Conservation (phyloP, 306 rosid genomes). For the Luffa acutangula region DNA sequence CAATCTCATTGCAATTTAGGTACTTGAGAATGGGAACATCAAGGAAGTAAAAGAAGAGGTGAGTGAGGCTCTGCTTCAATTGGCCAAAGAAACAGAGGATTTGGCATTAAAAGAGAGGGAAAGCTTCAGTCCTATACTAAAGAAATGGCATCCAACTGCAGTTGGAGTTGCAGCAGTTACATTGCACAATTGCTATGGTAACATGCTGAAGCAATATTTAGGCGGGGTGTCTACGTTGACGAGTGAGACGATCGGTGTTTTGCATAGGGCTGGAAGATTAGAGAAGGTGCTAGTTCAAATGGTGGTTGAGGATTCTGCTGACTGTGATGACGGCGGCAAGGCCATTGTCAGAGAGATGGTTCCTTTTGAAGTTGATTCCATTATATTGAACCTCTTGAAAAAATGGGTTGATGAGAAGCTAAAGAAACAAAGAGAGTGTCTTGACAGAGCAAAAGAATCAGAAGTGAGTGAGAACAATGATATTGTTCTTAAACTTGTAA, state of each 20-base stretch:
- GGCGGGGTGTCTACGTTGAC: slow-evolving; percentile 38
- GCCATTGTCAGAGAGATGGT: slow-evolving; percentile 63
- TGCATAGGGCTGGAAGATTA: slow-evolving; percentile 66
- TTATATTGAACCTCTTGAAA: slow-evolving; percentile 51
- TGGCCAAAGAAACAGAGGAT: slow-evolving; percentile 76
- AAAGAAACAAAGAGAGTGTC: slow-evolving; percentile 35
- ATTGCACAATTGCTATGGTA: slow-evolving; percentile 69
- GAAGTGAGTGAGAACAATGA: slow-evolving; percentile 40
- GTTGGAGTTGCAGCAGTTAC: slow-evolving; percentile 67
- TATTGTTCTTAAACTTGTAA: not conserved
- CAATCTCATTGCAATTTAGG: slow-evolving; percentile 22
- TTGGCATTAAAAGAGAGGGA: slow-evolving; percentile 73
- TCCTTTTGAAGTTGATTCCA: slow-evolving; percentile 77
- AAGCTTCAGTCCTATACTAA: slow-evolving; percentile 50
- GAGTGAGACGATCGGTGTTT: slow-evolving; percentile 44
- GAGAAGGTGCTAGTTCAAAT: slow-evolving; percentile 74
- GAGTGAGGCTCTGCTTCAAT: slow-evolving; percentile 35
- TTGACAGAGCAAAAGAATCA: slow-evolving; percentile 55
- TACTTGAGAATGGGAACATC: slow-evolving; percentile 32
- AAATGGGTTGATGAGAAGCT: slow-evolving; percentile 63
- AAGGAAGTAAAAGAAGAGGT: slow-evolving; percentile 40
- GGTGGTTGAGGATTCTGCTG: slow-evolving; percentile 71
- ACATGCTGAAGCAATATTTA: slow-evolving; percentile 58
- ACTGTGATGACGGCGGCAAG: slow-evolving; percentile 59
- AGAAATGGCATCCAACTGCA: slow-evolving; percentile 56